Evolutionary conservation across 116 monocot species (phyloP).

Genomic region (Trichopus zeylanicus): DNA sequence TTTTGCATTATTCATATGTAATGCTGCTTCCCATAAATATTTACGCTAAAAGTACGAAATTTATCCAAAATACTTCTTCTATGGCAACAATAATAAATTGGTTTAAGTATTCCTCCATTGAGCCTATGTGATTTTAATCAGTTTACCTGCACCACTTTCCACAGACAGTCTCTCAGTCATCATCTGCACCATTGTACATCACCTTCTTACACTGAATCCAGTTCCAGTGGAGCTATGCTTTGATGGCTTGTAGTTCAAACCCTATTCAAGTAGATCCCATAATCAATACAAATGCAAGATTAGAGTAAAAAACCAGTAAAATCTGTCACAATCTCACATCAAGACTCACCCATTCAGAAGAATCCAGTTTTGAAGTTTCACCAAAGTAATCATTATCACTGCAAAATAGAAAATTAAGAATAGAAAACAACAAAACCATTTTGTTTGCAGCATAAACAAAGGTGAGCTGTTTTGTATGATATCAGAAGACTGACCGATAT

Average conservation of each 20-base stretch:
- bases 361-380: slow-evolving; percentile 27
- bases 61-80: too few species aligned
- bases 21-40: too few species aligned
- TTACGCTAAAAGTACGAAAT: too few species aligned
- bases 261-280: slow-evolving; percentile 17
- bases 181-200: slow-evolving; percentile 17
- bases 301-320: neutral
- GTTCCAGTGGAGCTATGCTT: slow-evolving; percentile 44
- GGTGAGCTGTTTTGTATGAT: neutral
- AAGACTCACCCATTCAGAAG: slow-evolving; percentile 21
- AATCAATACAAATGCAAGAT: neutral
- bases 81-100: too few species aligned
- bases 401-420: slow-evolving; percentile 9
- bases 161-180: slow-evolving; percentile 35
- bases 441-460: neutral
- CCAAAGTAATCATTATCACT: slow-evolving; percentile 27
- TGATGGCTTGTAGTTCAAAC: slow-evolving; percentile 13
- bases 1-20: too few species aligned
- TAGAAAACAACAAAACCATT: neutral
- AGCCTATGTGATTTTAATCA: neutral
- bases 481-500: neutral
- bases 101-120: neutral
- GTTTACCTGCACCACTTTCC: slow-evolving; percentile 77
- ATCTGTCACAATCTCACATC: slow-evolving; percentile 20
- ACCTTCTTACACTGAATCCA: slow-evolving; percentile 69